Percentiles rank a stretch among this genome's conserved stretches.
Evolutionary conservation across 768 basidiomycete species (phyloP).

Genomic region (Krasilnikovozyma curviuscula): DNA sequence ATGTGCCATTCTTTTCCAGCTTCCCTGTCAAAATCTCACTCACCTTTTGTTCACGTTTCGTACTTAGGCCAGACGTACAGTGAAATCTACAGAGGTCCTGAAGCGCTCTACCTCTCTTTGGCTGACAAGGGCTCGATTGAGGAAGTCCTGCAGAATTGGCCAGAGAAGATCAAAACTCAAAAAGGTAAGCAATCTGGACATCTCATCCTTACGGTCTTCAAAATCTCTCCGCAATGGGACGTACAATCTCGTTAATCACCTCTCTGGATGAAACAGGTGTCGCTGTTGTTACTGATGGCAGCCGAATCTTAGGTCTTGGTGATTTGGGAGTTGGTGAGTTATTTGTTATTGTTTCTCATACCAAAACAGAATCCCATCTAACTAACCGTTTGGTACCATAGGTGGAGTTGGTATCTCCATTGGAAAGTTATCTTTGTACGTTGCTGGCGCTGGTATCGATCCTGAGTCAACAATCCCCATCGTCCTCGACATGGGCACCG

Average conservation of each 20-base stretch:
- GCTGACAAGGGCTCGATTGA: conserved; percentile 66
- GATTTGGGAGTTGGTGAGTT: conserved; percentile 29
- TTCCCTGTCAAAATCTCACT: neutral
- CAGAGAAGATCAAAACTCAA: conserved; percentile 39
- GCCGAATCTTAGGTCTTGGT: conserved; percentile 69
- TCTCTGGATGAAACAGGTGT: too few relatives aligned
- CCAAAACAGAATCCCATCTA: too few relatives aligned
- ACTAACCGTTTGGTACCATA: too few relatives aligned
- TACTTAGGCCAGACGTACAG: neutral
- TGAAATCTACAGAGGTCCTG: conserved; percentile 31
- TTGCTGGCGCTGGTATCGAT: conserved; percentile 58
- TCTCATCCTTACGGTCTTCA: too few relatives aligned
- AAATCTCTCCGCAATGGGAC: too few relatives aligned
- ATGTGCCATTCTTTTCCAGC: conserved; percentile 16
- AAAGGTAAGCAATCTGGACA: too few relatives aligned
- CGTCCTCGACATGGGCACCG: conserved; percentile 72
- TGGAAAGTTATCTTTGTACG: conserved; percentile 79
- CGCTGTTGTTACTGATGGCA: conserved; percentile 33
- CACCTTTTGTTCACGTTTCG: neutral
- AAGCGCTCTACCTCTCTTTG: conserved; percentile 41
- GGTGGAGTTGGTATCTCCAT: conserved; percentile 37
- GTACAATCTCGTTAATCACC: too few relatives aligned
- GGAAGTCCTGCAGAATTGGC: conserved; percentile 51
- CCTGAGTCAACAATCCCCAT: conserved; percentile 53
- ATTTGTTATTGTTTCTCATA: too few relatives aligned